Evolutionary conservation across 148 eudicot species (phyloP).

Genomic region (Camellia sinensis): DNA sequence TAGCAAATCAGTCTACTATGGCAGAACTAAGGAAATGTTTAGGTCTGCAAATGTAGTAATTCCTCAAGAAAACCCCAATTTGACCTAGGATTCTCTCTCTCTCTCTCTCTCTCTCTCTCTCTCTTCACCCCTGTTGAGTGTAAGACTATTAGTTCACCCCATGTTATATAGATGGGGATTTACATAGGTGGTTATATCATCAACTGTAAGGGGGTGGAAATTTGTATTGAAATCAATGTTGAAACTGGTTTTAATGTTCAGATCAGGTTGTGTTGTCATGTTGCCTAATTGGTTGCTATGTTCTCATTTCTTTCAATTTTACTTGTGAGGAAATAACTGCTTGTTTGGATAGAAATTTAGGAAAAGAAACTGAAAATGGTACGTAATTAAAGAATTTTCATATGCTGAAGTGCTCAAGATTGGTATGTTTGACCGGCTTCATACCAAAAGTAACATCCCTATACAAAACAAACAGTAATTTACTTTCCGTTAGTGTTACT

Average conservation of each 20-base stretch:
- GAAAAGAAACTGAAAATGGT: background rate
- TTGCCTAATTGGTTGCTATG: background rate
- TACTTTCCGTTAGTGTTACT: too few species aligned
- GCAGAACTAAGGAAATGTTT: constrained; percentile 81
- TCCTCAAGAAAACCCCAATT: constrained; percentile 11
- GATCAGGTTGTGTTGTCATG: constrained; percentile 5
- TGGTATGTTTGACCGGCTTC: too few species aligned
- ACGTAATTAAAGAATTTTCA: too few species aligned
- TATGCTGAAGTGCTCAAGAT: too few species aligned
- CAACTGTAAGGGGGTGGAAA: background rate
- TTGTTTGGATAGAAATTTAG: background rate
- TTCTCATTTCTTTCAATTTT: background rate
- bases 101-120: too few species aligned
- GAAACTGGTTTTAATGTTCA: background rate
- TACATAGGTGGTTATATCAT: background rate
- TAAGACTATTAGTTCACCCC: background rate
- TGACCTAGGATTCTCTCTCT: background rate
- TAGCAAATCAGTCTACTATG: constrained; percentile 61
- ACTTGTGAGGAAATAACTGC: background rate
- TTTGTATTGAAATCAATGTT: background rate
- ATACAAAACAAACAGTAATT: too few species aligned
- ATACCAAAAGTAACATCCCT: too few species aligned
- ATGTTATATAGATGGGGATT: background rate
- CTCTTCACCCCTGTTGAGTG: background rate
- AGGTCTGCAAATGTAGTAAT: constrained; percentile 39